Base-by-base conservation (phyloP, 768 basidiomycete species). In the Jaapia argillacea region DNA sequence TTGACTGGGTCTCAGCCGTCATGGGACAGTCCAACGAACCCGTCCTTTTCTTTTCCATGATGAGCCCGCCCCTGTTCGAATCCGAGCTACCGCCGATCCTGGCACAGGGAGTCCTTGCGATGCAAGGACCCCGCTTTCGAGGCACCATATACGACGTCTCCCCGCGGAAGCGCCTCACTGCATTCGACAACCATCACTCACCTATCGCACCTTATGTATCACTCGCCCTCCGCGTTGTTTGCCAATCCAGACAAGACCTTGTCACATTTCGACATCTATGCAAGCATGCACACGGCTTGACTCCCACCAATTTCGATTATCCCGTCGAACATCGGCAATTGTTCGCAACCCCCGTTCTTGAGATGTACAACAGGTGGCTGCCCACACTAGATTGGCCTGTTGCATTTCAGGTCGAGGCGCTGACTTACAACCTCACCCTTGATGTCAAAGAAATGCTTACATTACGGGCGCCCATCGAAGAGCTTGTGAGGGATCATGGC, bases 361-460 rank as follows among this genome's bases (percentile, higher is more conserved):
- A 52, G 1, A 38, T 51, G 27, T 61, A 71, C 25, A 46, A 58
- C 7, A 18, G 12, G 2, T 68, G 66, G 59, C 53, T 74, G 23
- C 47, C 38, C 18, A 27, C 26, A 13, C 53, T 77, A 12, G 55
- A 66, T 6, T 80, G 72, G 74, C 48, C 49, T 33, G 64, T 82
- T n/a, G 70, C 77, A 0, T 82, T 79, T 49, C 80, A 84, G 52
- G 58, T 81, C 24, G 72, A 78, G 45, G 62, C 68, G 0, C 46
- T 70, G 2, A 48, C 61, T 4, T 54, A 53, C 4, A 63, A 61
- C 33, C 51, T 66, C 36, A 41, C 61, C 12, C 61, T 79, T n/a
- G 75, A 79, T 50, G 57, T 71, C 22, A 52, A 48, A 23, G 80
- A 84, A 51, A 58, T 82, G 23, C 58, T 76, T 6, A 46, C 49